These are phyloP conservation scores for Sporobolomyces pararoseus DNA, from an alignment of 768 basidiomycete genomes.

Conservation along the genomic window DNA sequence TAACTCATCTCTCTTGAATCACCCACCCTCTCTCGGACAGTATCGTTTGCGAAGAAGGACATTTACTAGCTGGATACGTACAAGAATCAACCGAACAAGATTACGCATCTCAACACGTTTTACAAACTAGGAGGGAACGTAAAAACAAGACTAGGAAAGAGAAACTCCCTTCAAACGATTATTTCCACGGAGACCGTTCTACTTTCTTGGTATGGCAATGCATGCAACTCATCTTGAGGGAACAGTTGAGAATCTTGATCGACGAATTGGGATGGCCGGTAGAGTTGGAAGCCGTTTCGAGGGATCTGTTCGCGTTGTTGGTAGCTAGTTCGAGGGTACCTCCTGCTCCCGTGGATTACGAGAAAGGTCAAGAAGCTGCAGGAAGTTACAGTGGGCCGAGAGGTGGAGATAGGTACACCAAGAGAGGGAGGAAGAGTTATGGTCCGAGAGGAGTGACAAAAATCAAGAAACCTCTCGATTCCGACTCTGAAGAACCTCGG, in stretches of 20 bases:
- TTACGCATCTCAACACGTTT: constrained; percentile 18
- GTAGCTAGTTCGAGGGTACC: constrained; percentile 9
- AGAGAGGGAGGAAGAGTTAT: constrained; percentile 10
- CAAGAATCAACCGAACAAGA: constrained; percentile 39
- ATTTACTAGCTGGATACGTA: constrained; percentile 38
- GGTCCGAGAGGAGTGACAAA: not conserved
- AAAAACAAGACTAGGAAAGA: constrained; percentile 17
- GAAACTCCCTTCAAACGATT: constrained; percentile 8
- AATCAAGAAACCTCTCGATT: not conserved
- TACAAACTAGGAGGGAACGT: constrained; percentile 24
- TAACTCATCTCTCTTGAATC: not conserved
- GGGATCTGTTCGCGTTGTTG: constrained; percentile 34
- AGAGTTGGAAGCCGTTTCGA: constrained; percentile 30
- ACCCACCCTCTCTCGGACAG: not conserved
- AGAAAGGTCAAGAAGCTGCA: constrained; percentile 20
- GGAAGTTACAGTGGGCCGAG: constrained; percentile 34
- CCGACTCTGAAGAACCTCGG: not conserved
- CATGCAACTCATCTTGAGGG: constrained; percentile 37
- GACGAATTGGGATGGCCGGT: constrained; percentile 37
- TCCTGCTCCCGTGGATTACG: constrained; percentile 25
- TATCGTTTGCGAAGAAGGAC: constrained; percentile 42
- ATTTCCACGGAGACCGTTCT: constrained; percentile 34
- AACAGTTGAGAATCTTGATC: constrained; percentile 32
- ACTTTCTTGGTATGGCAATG: constrained; percentile 33
- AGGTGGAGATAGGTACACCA: constrained; percentile 19